A percentile compares a stretch with the other conserved stretches of the same genome.
Evolutionary conservation across 2,329 filamentous ascomycete species (phyloP).

Genomic region (Domatiomyces catenatus): DNA sequence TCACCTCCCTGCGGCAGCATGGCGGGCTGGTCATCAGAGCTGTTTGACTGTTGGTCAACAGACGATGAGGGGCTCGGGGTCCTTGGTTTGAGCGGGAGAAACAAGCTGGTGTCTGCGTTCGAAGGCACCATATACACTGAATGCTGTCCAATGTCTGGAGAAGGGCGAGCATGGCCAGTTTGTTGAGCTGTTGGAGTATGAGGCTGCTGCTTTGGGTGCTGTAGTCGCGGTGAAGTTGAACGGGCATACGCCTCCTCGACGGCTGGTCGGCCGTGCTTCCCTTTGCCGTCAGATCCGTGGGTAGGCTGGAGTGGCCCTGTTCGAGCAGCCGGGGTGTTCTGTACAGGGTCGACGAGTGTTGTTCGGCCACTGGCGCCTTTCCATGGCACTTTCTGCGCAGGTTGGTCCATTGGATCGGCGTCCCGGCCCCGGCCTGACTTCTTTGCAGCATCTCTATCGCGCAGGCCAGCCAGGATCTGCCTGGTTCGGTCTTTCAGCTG

Average conservation of each 20-base stretch:
- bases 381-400: slow-evolving; percentile 42
- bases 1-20: background rate
- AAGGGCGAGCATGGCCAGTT: background rate
- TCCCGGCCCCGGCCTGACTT: slow-evolving; percentile 21
- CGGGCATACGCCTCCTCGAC: background rate
- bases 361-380: slow-evolving; percentile 57
- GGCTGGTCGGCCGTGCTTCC: background rate
- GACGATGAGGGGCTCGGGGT: slow-evolving; percentile 5
- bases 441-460: slow-evolving; percentile 22
- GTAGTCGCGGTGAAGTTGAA: background rate
- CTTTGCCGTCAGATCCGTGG: slow-evolving; percentile 9
- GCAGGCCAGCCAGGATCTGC: slow-evolving; percentile 18
- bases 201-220: background rate
- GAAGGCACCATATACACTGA: slow-evolving; percentile 11
- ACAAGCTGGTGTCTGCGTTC: slow-evolving; percentile 28
- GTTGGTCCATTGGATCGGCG: slow-evolving; percentile 30
- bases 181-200: background rate
- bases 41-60: background rate
- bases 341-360: slow-evolving; percentile 47
- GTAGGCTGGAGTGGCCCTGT: slow-evolving; percentile 18
- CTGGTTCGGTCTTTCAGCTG: slow-evolving; percentile 24
- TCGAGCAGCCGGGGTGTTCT: slow-evolving; percentile 41
- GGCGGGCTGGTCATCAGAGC: background rate
- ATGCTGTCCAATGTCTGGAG: slow-evolving; percentile 5
- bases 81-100: slow-evolving; percentile 28